A percentile compares a stretch with the other conserved stretches of the same genome.
Conservation (phyloP, 2,329 filamentous ascomycete species). For the Didymella segeticola region DNA sequence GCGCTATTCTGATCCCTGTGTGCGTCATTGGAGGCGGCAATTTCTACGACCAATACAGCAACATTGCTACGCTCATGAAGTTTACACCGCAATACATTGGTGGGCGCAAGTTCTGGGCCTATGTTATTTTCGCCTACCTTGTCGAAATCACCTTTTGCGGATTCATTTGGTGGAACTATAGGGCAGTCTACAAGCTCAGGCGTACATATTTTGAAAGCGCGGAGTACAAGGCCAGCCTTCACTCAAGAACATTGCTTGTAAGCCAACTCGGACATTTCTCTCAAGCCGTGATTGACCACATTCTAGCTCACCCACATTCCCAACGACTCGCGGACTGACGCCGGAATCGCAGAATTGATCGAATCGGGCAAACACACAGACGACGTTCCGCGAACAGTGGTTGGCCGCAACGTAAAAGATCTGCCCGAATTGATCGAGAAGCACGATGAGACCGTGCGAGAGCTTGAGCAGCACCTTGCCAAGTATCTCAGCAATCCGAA, state of each 20-base stretch:
- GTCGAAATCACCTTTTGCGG: constrained; percentile 76
- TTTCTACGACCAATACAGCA: constrained; percentile 33
- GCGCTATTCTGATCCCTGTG: constrained; percentile 79
- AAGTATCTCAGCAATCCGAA: constrained; percentile 84
- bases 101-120: constrained; percentile 62
- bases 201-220: constrained; percentile 81
- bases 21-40: constrained; percentile 62
- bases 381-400: constrained; percentile 76
- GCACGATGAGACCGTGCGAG: constrained; percentile 79
- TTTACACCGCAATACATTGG: constrained; percentile 67
- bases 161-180: constrained; percentile 91
- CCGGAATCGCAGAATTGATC: constrained; percentile 85
- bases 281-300: constrained; percentile 1
- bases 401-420: constrained; percentile 90
- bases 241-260: constrained; percentile 69
- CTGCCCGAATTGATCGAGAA: constrained; percentile 83
- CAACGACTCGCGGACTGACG: constrained; percentile 74
- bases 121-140: constrained; percentile 64
- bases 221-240: constrained; percentile 86
- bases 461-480: constrained; percentile 82
- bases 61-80: constrained; percentile 47
- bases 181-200: constrained; percentile 71
- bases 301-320: constrained; percentile 81
- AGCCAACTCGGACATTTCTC: background rate
- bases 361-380: constrained; percentile 78